Evolutionary conservation across 441 rosid genomes (phyloP), one percentile per base, ranked within the genome.

Genomic region (Erodium chrysanthum): DNA sequence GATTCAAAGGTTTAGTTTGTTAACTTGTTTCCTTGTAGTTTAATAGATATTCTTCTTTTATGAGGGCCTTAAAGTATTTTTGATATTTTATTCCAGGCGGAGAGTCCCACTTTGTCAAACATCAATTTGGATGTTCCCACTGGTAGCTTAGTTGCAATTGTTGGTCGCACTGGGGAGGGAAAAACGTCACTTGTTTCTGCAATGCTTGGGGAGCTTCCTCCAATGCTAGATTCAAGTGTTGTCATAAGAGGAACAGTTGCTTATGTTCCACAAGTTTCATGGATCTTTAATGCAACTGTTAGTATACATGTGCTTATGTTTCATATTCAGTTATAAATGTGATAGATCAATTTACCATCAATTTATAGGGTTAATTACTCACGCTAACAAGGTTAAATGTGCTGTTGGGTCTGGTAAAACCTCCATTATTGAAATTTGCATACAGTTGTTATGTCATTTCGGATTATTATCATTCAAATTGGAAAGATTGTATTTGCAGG

Each of bases 261-360:
- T 71, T 93, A 93, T 86, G 96, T 89, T 78, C 95, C 98, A 76
- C 98, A 93, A 82, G 87, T 91, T 77, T 93, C 97, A n/a, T 93
- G 97, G 96, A 93, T 93, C 79, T 93, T 93, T 74, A 93, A 91
- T 82, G 98, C 95, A 44, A 89, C 98, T 58, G 98, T 93, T 81
- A 70, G 89, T 81, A 74, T 33, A 67, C 11, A 3, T 68, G 48
- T 81, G 70, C 59, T 74, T 73, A 22, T 74, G 40, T 71, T 33
- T 67, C 62, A 48, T 56, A 23, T 37, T 37, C 42, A 37, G 42
- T 37, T 37, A 37, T 37, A 37, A 37, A 37, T 11, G 68, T 21
- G 37, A 71, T 14, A 21, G 68, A 66, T 50, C 15, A 58, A 62
- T 46, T 63, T 29, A 60, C 35, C 3, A 18, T 61, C 20, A 27